Conservation (phyloP, 805 yeast species). For the Metschnikowia colocasiae region DNA sequence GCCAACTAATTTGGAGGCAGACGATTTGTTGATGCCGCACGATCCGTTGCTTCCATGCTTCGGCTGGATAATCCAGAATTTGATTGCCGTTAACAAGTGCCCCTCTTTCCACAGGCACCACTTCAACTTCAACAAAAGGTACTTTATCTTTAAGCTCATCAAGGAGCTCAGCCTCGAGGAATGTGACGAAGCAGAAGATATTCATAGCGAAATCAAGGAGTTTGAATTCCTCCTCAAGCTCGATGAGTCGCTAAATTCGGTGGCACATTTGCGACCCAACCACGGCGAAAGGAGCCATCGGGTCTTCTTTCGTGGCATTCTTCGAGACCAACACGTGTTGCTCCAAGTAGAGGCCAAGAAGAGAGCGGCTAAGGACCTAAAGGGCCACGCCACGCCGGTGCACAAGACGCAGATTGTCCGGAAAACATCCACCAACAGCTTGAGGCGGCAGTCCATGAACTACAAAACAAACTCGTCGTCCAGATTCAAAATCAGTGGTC, state of each 20-base stretch:
- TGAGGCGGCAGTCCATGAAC: slow-evolving; percentile 38
- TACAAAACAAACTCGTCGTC: slow-evolving; percentile 39
- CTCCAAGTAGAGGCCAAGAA: slow-evolving; percentile 12
- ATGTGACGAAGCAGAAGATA: slow-evolving; percentile 20
- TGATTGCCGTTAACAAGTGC: slow-evolving; percentile 58
- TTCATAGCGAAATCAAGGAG: slow-evolving; percentile 34
- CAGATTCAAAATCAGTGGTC: slow-evolving; percentile 53
- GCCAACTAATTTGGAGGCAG: slow-evolving; percentile 25
- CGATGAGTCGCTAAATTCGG: slow-evolving; percentile 33
- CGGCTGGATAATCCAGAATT: slow-evolving; percentile 85
- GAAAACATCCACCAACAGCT: slow-evolving; percentile 27
- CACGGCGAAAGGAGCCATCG: slow-evolving; percentile 23
- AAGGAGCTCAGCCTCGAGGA: slow-evolving; percentile 40
- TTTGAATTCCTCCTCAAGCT: slow-evolving; percentile 54
- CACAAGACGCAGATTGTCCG: slow-evolving; percentile 21
- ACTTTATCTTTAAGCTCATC: slow-evolving; percentile 36
- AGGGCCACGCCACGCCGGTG: not conserved
- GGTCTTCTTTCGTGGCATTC: slow-evolving; percentile 28
- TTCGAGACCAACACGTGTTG: slow-evolving; percentile 32
- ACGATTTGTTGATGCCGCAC: slow-evolving; percentile 30
- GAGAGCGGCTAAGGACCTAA: not conserved
- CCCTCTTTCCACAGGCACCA: slow-evolving; percentile 71
- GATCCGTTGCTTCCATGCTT: slow-evolving; percentile 73
- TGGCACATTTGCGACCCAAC: slow-evolving; percentile 36
- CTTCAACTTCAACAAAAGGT: slow-evolving; percentile 78